Evolutionary conservation across 805 yeast species (phyloP).

Genomic region (Hanseniaspora occidentalis): DNA sequence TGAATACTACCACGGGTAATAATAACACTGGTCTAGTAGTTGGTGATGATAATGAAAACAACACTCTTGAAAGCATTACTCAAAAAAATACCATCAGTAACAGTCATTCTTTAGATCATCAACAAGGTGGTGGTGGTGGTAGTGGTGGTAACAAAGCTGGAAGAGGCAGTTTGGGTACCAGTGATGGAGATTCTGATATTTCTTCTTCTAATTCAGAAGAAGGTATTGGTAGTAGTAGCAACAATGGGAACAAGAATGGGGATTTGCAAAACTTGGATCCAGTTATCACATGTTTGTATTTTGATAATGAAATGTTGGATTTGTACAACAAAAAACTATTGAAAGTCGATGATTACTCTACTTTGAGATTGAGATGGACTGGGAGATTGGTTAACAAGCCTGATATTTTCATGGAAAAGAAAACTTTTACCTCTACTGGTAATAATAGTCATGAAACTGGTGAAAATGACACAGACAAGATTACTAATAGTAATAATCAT

Average conservation of each 20-base stretch:
- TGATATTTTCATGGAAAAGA: constrained; percentile 72
- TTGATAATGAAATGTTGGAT: constrained; percentile 74
- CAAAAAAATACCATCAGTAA: background rate
- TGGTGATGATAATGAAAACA: background rate
- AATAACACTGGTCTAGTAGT: constrained; percentile 1
- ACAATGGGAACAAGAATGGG: constrained; percentile 25
- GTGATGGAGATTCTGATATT: constrained; percentile 9
- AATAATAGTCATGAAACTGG: constrained; percentile 21
- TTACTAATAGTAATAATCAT: constrained; percentile 19
- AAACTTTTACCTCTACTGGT: constrained; percentile 42
- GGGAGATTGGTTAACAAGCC: constrained; percentile 71
- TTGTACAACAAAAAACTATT: constrained; percentile 74
- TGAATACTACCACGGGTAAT: background rate
- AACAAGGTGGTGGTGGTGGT: background rate
- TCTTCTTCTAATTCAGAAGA: constrained; percentile 23
- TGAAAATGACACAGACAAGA: constrained; percentile 3
- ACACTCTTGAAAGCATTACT: too few relatives aligned
- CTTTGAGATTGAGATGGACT: constrained; percentile 81
- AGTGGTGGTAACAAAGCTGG: too few relatives aligned
- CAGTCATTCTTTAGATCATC: background rate
- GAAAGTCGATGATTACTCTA: constrained; percentile 55
- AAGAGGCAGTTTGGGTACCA: too few relatives aligned
- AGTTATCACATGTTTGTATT: constrained; percentile 71
- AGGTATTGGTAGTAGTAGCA: constrained; percentile 36
- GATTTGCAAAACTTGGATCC: constrained; percentile 46